phyloP scores from a whole-genome alignment of 495 filamentous ascomycete species.

The Tuber microsphaerosporum region DNA sequence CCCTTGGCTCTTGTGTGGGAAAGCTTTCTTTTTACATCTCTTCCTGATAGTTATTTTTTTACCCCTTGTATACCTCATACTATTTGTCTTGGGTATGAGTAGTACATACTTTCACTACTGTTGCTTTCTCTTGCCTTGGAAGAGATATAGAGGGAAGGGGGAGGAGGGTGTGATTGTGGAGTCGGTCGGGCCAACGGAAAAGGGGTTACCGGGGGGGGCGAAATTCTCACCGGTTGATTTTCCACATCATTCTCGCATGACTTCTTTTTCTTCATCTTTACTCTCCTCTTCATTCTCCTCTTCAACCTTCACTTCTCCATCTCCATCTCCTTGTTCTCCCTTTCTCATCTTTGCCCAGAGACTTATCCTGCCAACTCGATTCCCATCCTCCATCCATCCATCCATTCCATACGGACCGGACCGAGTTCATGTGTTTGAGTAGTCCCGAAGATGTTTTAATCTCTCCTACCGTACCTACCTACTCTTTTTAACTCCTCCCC shows the following conservation, averaged over 20 bases:
- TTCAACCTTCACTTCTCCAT: background rate
- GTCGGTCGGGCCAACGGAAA: background rate
- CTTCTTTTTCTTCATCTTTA: background rate
- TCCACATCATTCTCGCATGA: background rate
- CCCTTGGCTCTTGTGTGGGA: constrained; percentile 6
- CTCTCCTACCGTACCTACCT: background rate
- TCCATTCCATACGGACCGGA: background rate
- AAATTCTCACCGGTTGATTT: background rate
- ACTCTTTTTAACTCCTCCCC: background rate
- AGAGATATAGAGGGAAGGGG: background rate
- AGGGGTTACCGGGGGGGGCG: background rate
- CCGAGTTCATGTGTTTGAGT: background rate
- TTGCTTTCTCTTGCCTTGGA: constrained; percentile 9
- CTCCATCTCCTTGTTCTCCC: background rate
- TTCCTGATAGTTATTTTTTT: constrained; percentile 4
- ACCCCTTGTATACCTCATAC: constrained; percentile 5
- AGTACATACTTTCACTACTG: constrained; percentile 2
- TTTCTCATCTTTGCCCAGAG: background rate
- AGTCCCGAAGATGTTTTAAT: background rate
- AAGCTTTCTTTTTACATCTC: constrained; percentile 23
- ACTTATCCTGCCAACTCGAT: background rate
- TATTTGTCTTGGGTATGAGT: constrained; percentile 9
- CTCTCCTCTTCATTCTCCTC: background rate
- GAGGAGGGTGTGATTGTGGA: background rate
- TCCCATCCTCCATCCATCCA: background rate